Base-by-base conservation (phyloP, 2,329 filamentous ascomycete species). In the Thelonectria discophora region DNA sequence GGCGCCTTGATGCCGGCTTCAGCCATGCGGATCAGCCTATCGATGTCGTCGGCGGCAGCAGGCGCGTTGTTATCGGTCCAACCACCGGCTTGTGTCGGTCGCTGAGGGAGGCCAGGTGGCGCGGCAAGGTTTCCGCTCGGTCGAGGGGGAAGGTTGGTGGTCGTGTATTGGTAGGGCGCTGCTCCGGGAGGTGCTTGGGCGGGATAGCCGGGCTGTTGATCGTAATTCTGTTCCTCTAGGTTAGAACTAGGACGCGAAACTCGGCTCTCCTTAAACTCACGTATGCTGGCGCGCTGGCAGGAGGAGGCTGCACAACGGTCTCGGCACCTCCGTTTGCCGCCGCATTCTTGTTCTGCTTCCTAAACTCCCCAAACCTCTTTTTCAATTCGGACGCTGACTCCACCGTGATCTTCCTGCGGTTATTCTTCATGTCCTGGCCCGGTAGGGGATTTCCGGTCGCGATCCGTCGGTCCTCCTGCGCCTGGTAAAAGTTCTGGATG, bases 381-480 rank as follows among this genome's bases (percentile, higher is more conserved):
- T 94, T 93, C 62, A 97, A 79, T 72, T 96, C 92, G 15, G 91
- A 89, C 0, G 90, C 75, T 5, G 86, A 85, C 79, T 97, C 92
- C 6, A 92, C 81, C 80, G 92, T 88, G 69, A 89, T 79, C 79
- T 90, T 90, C 79, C 90, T 90, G 10, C 83, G 87, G 1, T 88
- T 86, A 63, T 88, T 88, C 75, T 92, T 90, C 39, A 80, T 77
- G 54, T 81, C 82, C 61, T 84, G 82, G 2, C 90, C 90, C 0
- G 91, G 87, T 17, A 90, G 86, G 3, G 92, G 91, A 73, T 97
- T 97, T 37, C 94, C 94, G 1, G 93, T 97, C 9, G 88, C 85
- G 50, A 90, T 88, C 68, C 91, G 89, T 61, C 93, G 87, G 71
- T 97, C 92, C 60, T 91, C 90, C 77, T 97, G 92, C 24, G 89